A percentile compares a stretch with the other conserved stretches of the same genome.
Evolutionary conservation across 2,329 filamentous ascomycete species (phyloP).

Genomic region (Botryosphaeria dothidea): DNA sequence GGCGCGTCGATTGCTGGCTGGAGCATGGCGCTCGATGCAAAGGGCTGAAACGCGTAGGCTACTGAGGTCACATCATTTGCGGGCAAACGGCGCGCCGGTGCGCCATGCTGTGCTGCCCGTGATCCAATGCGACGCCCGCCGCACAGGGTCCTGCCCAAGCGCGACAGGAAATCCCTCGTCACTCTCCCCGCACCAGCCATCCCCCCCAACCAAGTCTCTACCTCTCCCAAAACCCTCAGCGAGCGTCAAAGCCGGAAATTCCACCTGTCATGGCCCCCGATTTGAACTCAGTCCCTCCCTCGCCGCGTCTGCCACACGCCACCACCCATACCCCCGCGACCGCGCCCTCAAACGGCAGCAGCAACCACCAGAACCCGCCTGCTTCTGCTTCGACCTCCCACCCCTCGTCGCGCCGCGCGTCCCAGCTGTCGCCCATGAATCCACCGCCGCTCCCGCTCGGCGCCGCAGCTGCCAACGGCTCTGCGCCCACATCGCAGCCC

Average conservation of each 20-base stretch:
- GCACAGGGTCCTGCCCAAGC: neutral
- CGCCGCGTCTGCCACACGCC: constrained; percentile 35
- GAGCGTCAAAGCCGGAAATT: neutral
- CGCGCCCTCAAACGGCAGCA: constrained; percentile 33
- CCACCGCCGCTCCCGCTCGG: constrained; percentile 45
- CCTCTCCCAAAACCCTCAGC: constrained; percentile 11
- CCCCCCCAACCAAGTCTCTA: neutral
- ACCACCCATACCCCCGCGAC: constrained; percentile 32
- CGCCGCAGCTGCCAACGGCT: constrained; percentile 22
- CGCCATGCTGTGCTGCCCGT: constrained; percentile 5
- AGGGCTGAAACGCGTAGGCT: neutral
- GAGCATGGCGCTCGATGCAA: neutral
- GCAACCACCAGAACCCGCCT: constrained; percentile 30
- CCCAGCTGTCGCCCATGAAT: constrained; percentile 49
- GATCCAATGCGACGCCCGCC: neutral
- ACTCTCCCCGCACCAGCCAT: neutral
- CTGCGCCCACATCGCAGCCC: constrained; percentile 1
- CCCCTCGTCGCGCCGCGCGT: constrained; percentile 46
- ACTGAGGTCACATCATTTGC: neutral
- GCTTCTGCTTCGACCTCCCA: constrained; percentile 32
- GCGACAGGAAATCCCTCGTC: neutral
- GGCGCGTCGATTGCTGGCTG: neutral
- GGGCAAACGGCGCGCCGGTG: constrained; percentile 5
- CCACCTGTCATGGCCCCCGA: constrained; percentile 49
- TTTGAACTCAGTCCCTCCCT: constrained; percentile 45